Percentiles rank a stretch among this genome's conserved stretches.
Evolutionary conservation across 129 eudicot species (phyloP).

Genomic region (Solidago caesia): DNA sequence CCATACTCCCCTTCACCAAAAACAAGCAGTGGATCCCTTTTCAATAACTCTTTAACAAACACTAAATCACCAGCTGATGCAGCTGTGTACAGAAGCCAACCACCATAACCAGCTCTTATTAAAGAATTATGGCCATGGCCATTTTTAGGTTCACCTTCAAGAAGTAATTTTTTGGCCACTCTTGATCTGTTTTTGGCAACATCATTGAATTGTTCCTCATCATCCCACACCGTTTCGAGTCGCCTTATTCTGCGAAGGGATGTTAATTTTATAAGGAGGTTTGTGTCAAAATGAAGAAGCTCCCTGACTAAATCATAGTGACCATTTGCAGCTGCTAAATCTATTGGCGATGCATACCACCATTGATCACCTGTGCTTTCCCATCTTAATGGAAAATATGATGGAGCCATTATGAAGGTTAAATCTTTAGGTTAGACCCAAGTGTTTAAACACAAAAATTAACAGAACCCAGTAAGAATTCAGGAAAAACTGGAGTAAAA

Average conservation of each 20-base stretch:
- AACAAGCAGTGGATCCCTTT: slow-evolving; percentile 61
- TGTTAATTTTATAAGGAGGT: slow-evolving; percentile 76
- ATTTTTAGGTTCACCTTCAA: slow-evolving; percentile 52
- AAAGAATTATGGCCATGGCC: slow-evolving; percentile 58
- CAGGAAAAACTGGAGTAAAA: neutral
- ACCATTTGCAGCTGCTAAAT: slow-evolving; percentile 89
- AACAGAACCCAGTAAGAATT: neutral
- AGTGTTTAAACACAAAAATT: slow-evolving; percentile 3
- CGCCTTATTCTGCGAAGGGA: slow-evolving; percentile 80
- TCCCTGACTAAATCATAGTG: slow-evolving; percentile 75
- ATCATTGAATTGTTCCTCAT: slow-evolving; percentile 45
- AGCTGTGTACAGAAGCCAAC: slow-evolving; percentile 94
- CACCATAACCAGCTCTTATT: slow-evolving; percentile 89
- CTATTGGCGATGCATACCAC: slow-evolving; percentile 95
- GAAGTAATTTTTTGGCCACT: slow-evolving; percentile 62
- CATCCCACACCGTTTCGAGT: slow-evolving; percentile 92
- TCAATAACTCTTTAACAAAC: slow-evolving; percentile 61
- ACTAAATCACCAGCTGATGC: slow-evolving; percentile 87
- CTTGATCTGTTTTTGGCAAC: slow-evolving; percentile 63
- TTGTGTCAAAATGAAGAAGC: slow-evolving; percentile 73
- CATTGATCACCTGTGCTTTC: slow-evolving; percentile 96
- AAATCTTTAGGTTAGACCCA: slow-evolving; percentile 17
- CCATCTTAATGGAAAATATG: slow-evolving; percentile 77
- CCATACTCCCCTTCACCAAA: slow-evolving; percentile 93
- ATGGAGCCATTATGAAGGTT: slow-evolving; percentile 38